These are phyloP conservation scores for Purpureocillium takamizusanense DNA, from an alignment of 2,329 filamentous ascomycete genomes.

Conservation along the genomic window DNA sequence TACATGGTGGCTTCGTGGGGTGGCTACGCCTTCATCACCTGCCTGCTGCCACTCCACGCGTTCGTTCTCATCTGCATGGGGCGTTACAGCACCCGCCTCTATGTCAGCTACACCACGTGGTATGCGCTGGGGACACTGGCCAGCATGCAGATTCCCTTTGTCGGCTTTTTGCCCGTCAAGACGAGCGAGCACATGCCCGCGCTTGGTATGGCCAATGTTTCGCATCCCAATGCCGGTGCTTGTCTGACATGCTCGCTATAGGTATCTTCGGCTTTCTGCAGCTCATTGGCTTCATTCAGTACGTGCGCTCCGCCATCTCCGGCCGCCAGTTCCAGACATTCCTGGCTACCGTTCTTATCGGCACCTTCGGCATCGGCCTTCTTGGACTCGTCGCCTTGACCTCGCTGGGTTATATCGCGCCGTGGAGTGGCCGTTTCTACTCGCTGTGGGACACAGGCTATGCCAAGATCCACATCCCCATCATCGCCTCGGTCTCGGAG, in stretches of 20 bases:
- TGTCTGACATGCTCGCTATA: conserved; percentile 24
- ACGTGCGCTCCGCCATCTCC: conserved; percentile 77
- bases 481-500: conserved; percentile 98
- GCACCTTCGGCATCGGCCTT: conserved; percentile 65
- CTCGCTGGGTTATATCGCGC: conserved; percentile 82
- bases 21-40: conserved; percentile 99
- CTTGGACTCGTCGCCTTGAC: conserved; percentile 78
- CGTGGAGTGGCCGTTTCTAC: conserved; percentile 98
- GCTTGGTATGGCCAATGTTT: conserved; percentile 52
- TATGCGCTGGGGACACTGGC: conserved; percentile 92
- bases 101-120: conserved; percentile 97
- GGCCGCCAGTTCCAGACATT: conserved; percentile 92
- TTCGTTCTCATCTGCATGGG: conserved; percentile 97
- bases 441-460: conserved; percentile 98
- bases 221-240: background rate
- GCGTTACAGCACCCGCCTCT: conserved; percentile 84
- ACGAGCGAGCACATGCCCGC: conserved; percentile 99
- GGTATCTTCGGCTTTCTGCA: conserved; percentile 95
- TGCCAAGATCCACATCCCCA: conserved; percentile 98
- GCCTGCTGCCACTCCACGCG: conserved; percentile 85
- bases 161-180: conserved; percentile 91
- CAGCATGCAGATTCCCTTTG: conserved; percentile 99
- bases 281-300: conserved; percentile 86
- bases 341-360: conserved; percentile 64
- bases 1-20: conserved; percentile 99